These are phyloP conservation scores for Craspedostauros australis DNA, from an alignment of 108 stramenopile species.

Conservation along the genomic window DNA sequence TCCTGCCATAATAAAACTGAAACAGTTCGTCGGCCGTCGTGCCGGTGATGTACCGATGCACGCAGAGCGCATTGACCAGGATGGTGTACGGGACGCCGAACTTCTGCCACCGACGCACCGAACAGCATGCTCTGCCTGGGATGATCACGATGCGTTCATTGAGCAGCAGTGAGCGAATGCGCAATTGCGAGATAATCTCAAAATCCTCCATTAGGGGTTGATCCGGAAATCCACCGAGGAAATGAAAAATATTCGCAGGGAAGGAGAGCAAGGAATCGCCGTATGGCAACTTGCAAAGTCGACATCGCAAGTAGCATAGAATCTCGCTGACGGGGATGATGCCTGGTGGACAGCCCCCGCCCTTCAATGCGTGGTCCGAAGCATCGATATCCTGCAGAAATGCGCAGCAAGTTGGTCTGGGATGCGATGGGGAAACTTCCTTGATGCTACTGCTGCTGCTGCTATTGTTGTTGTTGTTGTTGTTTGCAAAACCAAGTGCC, in stretches of 20 bases:
- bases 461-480: no score
- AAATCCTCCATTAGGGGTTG: conserved; percentile 89
- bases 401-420: conserved; percentile 25
- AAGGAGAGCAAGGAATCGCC: conserved; percentile 81
- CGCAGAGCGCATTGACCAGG: conserved; percentile 51
- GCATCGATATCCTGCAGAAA: no score
- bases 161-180: conserved; percentile 34
- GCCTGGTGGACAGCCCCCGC: no score
- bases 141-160: conserved; percentile 42
- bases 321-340: no score
- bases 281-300: conserved; percentile 75
- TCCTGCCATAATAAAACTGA: no score
- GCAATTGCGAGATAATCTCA: conserved; percentile 62
- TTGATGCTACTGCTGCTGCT: no score
- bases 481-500: no score
- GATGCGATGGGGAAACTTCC: conserved; percentile 55
- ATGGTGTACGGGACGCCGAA: conserved; percentile 67
- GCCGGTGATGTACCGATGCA: conserved; percentile 56
- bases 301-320: no score
- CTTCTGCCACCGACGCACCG: conserved; percentile 81
- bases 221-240: conserved; percentile 79
- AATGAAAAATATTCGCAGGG: conserved; percentile 53
- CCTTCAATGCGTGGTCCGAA: no score
- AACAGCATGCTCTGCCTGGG: conserved; percentile 43
- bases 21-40: no score